Conservation (phyloP, 441 rosid species). For the Cnidoscolus chayamansa region DNA sequence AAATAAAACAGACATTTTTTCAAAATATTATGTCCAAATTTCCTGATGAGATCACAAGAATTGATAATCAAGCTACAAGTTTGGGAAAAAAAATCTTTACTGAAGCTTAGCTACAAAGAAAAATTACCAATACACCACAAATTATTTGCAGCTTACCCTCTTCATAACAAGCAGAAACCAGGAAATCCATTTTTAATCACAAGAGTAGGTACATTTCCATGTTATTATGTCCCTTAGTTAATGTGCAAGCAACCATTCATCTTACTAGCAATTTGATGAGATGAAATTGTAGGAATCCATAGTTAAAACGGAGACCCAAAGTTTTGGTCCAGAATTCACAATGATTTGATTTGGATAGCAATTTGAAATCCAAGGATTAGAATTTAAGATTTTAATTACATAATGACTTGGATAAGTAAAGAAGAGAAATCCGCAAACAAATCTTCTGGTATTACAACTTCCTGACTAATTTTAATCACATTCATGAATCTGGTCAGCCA, state of each 20-base stretch:
- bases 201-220: neutral
- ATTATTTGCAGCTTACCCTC: neutral
- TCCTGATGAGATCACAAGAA: slow-evolving; percentile 2
- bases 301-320: neutral
- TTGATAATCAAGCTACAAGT: neutral
- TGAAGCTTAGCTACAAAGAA: neutral
- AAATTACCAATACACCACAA: neutral
- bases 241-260: neutral
- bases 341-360: neutral
- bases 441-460: too few species aligned
- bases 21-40: neutral
- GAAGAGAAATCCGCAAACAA: too few species aligned
- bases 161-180: neutral
- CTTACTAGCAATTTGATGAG: neutral
- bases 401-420: neutral
- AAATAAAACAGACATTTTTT: neutral
- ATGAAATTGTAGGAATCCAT: neutral
- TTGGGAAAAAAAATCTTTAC: too few species aligned
- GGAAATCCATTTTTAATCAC: neutral
- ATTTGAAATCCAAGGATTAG: too few species aligned
- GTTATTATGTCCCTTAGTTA: neutral
- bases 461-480: neutral
- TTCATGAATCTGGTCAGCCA: neutral
- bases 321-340: neutral
- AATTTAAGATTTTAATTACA: neutral